These are phyloP conservation scores for Candida broadrunensis DNA, from an alignment of 805 yeast species.

Conservation along the genomic window DNA sequence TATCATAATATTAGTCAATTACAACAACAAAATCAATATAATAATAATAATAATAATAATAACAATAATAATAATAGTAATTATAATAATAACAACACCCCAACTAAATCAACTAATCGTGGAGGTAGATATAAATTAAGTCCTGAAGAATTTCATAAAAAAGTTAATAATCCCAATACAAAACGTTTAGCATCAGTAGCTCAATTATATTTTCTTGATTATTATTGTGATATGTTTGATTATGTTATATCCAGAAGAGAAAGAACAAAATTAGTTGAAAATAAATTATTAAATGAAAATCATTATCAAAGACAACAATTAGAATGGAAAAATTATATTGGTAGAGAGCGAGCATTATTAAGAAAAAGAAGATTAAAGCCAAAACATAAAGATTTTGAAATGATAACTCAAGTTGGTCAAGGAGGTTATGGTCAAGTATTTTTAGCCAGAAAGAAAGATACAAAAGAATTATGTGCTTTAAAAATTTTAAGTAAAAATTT, in stretches of 20 bases:
- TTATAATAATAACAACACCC: not conserved
- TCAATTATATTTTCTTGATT: constrained; percentile 90
- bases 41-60: constrained; percentile 15
- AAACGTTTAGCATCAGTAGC: constrained; percentile 86
- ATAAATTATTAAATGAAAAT: constrained; percentile 49
- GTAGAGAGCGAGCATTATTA: constrained; percentile 78
- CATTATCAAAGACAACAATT: constrained; percentile 34
- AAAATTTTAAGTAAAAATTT: constrained; percentile 87
- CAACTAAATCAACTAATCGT: not conserved
- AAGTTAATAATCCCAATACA: constrained; percentile 71
- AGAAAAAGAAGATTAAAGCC: constrained; percentile 90
- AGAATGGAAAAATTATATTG: constrained; percentile 74
- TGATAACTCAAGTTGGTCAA: constrained; percentile 98
- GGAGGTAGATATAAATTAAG: constrained; percentile 12
- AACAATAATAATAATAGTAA: constrained; percentile 30
- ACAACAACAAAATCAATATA: constrained; percentile 21
- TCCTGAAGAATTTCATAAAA: constrained; percentile 48
- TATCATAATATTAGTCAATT: constrained; percentile 25
- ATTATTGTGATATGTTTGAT: constrained; percentile 93
- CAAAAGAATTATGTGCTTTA: constrained; percentile 92
- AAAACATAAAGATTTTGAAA: constrained; percentile 90
- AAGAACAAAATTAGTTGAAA: constrained; percentile 69
- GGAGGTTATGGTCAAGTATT: constrained; percentile 99
- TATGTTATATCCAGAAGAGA: constrained; percentile 85
- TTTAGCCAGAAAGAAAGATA: constrained; percentile 88